A percentile compares a stretch with the other conserved stretches of the same genome.
Conservation (phyloP, 2,329 filamentous ascomycete genomes). For the Pseudogymnoascus sp. region DNA sequence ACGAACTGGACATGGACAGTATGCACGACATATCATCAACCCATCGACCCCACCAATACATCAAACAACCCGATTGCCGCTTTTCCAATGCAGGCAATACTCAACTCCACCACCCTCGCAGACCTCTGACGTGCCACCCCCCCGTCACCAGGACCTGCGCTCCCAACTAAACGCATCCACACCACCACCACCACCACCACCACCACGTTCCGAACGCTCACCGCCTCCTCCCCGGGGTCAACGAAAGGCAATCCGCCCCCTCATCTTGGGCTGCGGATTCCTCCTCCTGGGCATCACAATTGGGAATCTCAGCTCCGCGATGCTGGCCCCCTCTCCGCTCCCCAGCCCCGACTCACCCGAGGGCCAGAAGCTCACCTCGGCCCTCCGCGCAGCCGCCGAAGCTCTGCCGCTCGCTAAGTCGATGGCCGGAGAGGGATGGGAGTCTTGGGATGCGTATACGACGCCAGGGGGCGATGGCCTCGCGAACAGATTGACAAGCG, state of each 20-base stretch:
- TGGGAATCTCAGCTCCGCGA: slow-evolving; percentile 34
- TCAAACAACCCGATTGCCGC: neutral
- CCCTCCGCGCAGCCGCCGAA: slow-evolving; percentile 37
- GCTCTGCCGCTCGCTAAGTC: slow-evolving; percentile 41
- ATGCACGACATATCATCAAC: neutral
- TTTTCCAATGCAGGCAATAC: slow-evolving; percentile 4
- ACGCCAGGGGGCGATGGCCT: slow-evolving; percentile 18
- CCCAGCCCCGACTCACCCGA: slow-evolving; percentile 33
- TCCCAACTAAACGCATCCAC: slow-evolving; percentile 22
- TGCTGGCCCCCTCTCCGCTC: slow-evolving; percentile 38
- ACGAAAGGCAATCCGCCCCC: slow-evolving; percentile 24
- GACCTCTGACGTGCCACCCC: neutral
- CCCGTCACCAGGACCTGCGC: slow-evolving; percentile 19
- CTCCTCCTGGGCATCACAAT: slow-evolving; percentile 34
- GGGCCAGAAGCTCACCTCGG: slow-evolving; percentile 35
- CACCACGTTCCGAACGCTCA: neutral
- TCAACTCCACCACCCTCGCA: neutral
- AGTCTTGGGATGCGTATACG: slow-evolving; percentile 37
- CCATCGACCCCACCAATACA: neutral
- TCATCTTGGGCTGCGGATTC: slow-evolving; percentile 31
- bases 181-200: slow-evolving; percentile 11
- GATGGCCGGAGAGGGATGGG: slow-evolving; percentile 36
- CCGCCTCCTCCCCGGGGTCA: slow-evolving; percentile 15
- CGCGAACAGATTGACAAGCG: slow-evolving; percentile 33
- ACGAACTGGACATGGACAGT: neutral